phyloP scores from a whole-genome alignment of 305 asterid species.

The Ajuga reptans region DNA sequence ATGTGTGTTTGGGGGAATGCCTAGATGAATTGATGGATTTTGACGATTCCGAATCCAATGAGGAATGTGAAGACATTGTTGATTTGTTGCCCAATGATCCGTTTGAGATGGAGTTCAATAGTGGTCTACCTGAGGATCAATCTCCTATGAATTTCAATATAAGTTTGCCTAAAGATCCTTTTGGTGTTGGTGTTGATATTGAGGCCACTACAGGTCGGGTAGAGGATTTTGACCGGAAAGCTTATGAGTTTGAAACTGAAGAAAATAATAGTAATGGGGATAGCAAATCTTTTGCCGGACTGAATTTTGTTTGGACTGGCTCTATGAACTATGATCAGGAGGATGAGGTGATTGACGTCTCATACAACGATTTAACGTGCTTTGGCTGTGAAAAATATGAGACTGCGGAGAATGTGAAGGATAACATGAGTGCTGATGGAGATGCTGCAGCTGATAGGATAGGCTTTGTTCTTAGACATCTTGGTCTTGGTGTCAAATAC shows the following conservation, averaged over 20 bases:
- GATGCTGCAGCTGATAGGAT: constrained; percentile 50
- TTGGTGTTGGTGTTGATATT: constrained; percentile 43
- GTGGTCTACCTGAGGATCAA: constrained; percentile 24
- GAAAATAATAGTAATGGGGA: constrained; percentile 3
- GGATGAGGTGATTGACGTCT: constrained; percentile 24
- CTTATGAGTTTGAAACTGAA: constrained; percentile 28
- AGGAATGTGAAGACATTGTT: constrained; percentile 38
- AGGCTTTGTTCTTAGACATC: constrained; percentile 45
- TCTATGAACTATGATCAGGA: constrained; percentile 31
- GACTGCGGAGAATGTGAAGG: constrained; percentile 23
- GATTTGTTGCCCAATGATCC: constrained; percentile 48
- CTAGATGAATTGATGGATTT: constrained; percentile 21
- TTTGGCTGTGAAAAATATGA: constrained; percentile 44
- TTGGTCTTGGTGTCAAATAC: constrained; percentile 50
- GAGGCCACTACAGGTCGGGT: constrained; percentile 40
- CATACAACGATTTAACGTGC: constrained; percentile 31
- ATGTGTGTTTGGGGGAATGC: constrained; percentile 24
- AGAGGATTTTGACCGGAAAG: constrained; percentile 37
- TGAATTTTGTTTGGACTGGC: constrained; percentile 38
- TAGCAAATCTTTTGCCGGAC: constrained; percentile 19
- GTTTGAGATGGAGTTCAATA: constrained; percentile 29
- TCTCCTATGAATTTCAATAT: constrained; percentile 19
- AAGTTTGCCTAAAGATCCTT: constrained; percentile 57
- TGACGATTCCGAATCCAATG: constrained; percentile 30
- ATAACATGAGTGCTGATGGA: constrained; percentile 21